Conservation (phyloP, 179 eudicot genomes). For the Spinacia oleracea region DNA sequence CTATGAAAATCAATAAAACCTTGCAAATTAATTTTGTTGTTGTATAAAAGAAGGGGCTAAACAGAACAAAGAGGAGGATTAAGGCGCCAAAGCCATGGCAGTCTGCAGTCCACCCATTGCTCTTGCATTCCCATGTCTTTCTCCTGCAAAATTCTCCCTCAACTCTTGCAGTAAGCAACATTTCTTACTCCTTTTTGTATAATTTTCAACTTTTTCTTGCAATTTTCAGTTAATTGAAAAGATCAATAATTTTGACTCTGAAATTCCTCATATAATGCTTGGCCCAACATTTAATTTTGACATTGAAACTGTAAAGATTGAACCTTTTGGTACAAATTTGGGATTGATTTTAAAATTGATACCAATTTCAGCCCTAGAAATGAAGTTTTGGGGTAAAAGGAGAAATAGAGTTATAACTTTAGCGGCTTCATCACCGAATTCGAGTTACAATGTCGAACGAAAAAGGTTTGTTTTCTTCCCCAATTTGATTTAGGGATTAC, state of each 20-base stretch:
- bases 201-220: not conserved
- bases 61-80: not conserved
- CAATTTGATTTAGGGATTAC: not conserved
- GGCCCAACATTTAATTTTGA: not conserved
- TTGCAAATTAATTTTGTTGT: too few relatives aligned
- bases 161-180: not conserved
- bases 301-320: not conserved
- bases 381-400: slow-evolving; percentile 16
- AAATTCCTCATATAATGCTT: not conserved
- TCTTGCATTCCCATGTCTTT: slow-evolving; percentile 1
- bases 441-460: slow-evolving; percentile 10
- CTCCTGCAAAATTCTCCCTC: not conserved
- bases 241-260: not conserved
- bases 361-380: slow-evolving; percentile 20
- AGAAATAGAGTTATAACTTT: slow-evolving; percentile 23
- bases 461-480: slow-evolving; percentile 22
- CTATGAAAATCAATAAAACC: too few relatives aligned
- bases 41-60: not conserved
- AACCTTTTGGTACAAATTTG: too few relatives aligned
- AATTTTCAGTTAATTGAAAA: not conserved
- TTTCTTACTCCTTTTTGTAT: not conserved
- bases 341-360: not conserved
- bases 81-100: slow-evolving; percentile 30
- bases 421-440: slow-evolving; percentile 28
- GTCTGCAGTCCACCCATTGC: slow-evolving; percentile 15